Percentiles rank a stretch among this genome's conserved stretches.
phyloP scores from a whole-genome alignment of 176 grass and related monocot species.

The Carex kokanica region DNA sequence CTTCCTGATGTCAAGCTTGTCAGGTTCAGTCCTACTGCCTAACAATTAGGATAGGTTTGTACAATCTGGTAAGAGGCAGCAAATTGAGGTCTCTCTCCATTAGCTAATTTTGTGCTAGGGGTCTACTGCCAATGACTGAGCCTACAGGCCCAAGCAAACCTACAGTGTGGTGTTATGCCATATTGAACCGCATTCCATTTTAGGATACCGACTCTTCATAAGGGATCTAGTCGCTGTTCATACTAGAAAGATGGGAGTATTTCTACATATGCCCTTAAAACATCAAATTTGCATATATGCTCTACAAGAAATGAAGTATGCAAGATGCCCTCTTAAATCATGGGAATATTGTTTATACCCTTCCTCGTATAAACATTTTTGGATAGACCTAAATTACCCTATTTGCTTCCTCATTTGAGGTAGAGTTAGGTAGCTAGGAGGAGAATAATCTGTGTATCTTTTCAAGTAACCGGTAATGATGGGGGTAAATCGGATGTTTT shows the following conservation, averaged over 20 bases:
- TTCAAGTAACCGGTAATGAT: not conserved
- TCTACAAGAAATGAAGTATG: not conserved
- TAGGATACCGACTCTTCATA: not conserved
- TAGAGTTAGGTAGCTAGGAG: not conserved
- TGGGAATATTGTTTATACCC: not conserved
- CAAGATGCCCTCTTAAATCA: not conserved
- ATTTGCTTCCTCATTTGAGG: not conserved
- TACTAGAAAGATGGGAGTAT: not conserved
- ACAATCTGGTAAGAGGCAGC: not conserved
- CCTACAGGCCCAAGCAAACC: not conserved
- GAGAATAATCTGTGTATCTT: not conserved
- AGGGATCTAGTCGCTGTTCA: not conserved
- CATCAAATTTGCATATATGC: not conserved
- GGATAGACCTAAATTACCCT: not conserved
- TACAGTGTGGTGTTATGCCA: not conserved
- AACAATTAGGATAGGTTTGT: not conserved
- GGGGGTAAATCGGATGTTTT: not conserved
- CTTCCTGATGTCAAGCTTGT: not conserved
- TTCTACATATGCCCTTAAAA: not conserved
- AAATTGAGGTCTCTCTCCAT: not conserved
- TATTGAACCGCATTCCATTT: not conserved
- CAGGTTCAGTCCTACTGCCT: conserved; percentile 3
- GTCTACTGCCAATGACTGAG: not conserved
- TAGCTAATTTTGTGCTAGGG: not conserved
- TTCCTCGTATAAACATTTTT: not conserved